These are phyloP conservation scores for Globisporangium megalacanthum DNA, from an alignment of 352 stramenopile species.

Conservation along the genomic window DNA sequence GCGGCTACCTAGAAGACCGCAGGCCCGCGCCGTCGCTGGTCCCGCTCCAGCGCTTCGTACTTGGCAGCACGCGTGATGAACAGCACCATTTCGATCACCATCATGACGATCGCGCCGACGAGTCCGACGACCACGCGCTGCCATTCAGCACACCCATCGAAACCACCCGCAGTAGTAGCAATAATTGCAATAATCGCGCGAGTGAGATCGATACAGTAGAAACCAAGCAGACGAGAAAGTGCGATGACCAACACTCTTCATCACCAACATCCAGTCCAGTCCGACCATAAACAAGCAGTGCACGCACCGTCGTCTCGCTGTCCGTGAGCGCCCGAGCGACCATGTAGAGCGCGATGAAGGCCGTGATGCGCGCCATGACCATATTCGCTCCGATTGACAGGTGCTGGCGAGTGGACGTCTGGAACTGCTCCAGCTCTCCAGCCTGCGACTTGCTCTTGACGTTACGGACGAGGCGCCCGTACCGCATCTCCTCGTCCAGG, in stretches of 20 bases:
- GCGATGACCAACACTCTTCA: too few relatives aligned
- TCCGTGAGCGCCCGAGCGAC: slow-evolving; percentile 54
- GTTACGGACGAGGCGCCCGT: slow-evolving; percentile 69
- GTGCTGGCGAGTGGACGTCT: slow-evolving; percentile 70
- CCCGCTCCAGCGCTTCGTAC: slow-evolving; percentile 49
- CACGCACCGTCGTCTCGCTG: slow-evolving; percentile 69
- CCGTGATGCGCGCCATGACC: slow-evolving; percentile 73
- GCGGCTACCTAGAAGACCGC: slow-evolving; percentile 23
- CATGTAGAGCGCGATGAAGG: slow-evolving; percentile 81
- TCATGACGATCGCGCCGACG: slow-evolving; percentile 74
- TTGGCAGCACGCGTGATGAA: slow-evolving; percentile 77
- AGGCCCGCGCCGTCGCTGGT: slow-evolving; percentile 28
- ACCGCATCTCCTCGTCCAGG: slow-evolving; percentile 77
- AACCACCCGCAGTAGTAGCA: too few relatives aligned
- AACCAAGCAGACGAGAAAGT: too few relatives aligned
- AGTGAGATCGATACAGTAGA: too few relatives aligned
- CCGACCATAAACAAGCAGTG: background rate
- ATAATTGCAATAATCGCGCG: too few relatives aligned
- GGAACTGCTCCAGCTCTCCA: slow-evolving; percentile 43
- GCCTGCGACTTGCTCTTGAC: slow-evolving; percentile 42
- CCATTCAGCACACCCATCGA: too few relatives aligned
- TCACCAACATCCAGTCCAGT: too few relatives aligned
- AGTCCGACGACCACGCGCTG: slow-evolving; percentile 66
- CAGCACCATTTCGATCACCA: slow-evolving; percentile 86
- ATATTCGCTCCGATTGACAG: slow-evolving; percentile 83